phyloP scores from a whole-genome alignment of 2,329 filamentous ascomycete genomes.

The Aureobasidium sp. region DNA sequence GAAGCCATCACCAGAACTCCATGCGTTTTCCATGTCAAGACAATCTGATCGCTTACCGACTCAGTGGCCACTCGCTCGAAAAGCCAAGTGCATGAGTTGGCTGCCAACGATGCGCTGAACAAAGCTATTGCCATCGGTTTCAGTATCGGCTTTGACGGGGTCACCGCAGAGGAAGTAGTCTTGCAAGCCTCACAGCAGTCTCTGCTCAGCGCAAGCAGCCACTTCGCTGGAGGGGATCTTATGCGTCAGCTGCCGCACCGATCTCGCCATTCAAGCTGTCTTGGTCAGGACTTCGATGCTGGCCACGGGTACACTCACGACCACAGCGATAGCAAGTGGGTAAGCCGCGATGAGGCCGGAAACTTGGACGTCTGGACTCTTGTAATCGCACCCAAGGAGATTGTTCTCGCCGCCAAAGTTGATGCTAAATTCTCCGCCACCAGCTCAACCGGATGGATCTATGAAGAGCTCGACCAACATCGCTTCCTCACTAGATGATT shows the following conservation, averaged over 20 bases:
- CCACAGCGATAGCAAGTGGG: background rate
- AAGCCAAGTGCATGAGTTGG: background rate
- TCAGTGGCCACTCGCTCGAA: background rate
- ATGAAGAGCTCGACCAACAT: background rate
- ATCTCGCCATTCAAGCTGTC: background rate
- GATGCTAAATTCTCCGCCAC: background rate
- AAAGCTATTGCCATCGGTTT: background rate
- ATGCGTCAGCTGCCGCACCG: background rate
- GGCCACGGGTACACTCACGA: background rate
- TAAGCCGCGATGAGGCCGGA: background rate
- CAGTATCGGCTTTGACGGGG: background rate
- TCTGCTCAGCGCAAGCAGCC: background rate
- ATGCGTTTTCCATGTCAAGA: background rate
- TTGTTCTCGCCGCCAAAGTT: background rate
- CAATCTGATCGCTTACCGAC: background rate
- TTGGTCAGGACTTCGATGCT: background rate
- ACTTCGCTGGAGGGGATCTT: background rate
- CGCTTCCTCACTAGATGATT: background rate
- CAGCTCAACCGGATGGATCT: background rate
- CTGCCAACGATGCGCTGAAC: background rate
- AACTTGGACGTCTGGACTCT: background rate
- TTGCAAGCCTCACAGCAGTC: background rate
- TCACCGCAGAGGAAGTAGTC: background rate
- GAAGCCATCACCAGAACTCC: background rate
- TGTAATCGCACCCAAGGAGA: background rate